Evolutionary conservation across 2,329 filamentous ascomycete species (phyloP).

Genomic region (Thermoascus crustaceus): DNA sequence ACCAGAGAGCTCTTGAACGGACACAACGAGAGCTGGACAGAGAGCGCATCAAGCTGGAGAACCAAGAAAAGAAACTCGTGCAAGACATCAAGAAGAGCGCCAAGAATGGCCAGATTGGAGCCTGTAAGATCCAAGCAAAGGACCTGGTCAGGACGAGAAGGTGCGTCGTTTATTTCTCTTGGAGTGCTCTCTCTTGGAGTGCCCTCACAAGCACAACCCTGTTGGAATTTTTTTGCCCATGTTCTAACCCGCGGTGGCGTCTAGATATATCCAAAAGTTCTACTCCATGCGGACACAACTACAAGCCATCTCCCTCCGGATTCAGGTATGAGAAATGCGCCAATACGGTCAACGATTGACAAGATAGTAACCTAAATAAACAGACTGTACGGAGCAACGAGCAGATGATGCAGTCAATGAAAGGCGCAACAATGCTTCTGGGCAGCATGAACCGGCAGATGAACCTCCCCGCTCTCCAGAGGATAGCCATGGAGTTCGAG

Average conservation of each 20-base stretch:
- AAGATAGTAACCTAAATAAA: background rate
- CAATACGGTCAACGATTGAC: background rate
- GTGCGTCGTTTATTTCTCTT: conserved; percentile 39
- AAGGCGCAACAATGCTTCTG: conserved; percentile 84
- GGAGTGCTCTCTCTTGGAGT: background rate
- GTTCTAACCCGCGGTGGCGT: conserved; percentile 3
- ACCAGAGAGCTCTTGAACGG: conserved; percentile 94
- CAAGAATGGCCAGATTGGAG: conserved; percentile 97
- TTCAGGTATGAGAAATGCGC: conserved; percentile 58
- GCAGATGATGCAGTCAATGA: conserved; percentile 99
- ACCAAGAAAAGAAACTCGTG: conserved; percentile 96
- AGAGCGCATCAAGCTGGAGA: conserved; percentile 90
- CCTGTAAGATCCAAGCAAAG: conserved; percentile 96
- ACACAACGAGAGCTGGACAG: conserved; percentile 94
- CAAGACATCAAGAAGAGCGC: conserved; percentile 96
- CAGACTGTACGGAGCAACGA: conserved; percentile 97
- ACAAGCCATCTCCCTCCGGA: conserved; percentile 87
- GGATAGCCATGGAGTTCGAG: conserved; percentile 98
- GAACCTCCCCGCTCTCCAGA: conserved; percentile 90
- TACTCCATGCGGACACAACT: conserved; percentile 96
- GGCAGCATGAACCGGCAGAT: conserved; percentile 97
- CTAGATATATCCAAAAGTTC: conserved; percentile 92
- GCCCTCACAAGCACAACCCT: no score
- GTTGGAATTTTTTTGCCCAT: background rate
- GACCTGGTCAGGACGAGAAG: conserved; percentile 86